These are phyloP conservation scores for Picochlorum sp. DNA, from an alignment of 139 green algal species.

Conservation along the genomic window DNA sequence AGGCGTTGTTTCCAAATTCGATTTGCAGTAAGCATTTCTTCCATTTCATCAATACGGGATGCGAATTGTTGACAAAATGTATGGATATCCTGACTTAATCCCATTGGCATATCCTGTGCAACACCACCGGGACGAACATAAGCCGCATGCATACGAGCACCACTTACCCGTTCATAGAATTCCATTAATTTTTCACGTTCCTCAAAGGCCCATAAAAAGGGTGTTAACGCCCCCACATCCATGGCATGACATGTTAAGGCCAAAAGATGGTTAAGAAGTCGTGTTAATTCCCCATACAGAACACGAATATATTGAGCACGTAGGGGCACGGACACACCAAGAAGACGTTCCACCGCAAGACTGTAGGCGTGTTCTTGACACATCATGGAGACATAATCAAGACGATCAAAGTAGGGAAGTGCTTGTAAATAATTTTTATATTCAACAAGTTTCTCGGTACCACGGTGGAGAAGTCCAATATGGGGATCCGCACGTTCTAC, in stretches of 20 bases:
- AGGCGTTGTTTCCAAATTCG: slow-evolving; percentile 82
- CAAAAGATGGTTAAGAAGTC: slow-evolving; percentile 73
- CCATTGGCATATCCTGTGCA: slow-evolving; percentile 60
- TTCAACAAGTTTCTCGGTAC: slow-evolving; percentile 82
- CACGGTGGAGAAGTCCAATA: slow-evolving; percentile 73
- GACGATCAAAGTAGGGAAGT: slow-evolving; percentile 79
- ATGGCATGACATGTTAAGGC: slow-evolving; percentile 50
- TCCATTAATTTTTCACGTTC: slow-evolving; percentile 81
- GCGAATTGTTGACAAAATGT: slow-evolving; percentile 69
- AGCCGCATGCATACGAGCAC: slow-evolving; percentile 68
- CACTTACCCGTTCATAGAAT: slow-evolving; percentile 74
- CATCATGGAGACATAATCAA: slow-evolving; percentile 88
- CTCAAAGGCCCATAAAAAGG: slow-evolving; percentile 79
- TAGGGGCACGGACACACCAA: slow-evolving; percentile 29
- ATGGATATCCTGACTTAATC: slow-evolving; percentile 72
- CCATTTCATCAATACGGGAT: slow-evolving; percentile 74
- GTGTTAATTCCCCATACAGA: slow-evolving; percentile 69
- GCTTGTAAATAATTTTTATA: slow-evolving; percentile 81
- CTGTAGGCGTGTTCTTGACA: slow-evolving; percentile 79
- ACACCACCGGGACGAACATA: slow-evolving; percentile 64
- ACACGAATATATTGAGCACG: slow-evolving; percentile 77
- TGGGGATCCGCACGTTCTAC: slow-evolving; percentile 65
- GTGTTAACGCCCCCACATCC: slow-evolving; percentile 72
- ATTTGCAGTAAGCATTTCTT: slow-evolving; percentile 78
- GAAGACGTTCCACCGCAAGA: slow-evolving; percentile 65